Evolutionary conservation across 139 green algal genomes (phyloP).

Genomic region (Diplosphaera chodatii): DNA sequence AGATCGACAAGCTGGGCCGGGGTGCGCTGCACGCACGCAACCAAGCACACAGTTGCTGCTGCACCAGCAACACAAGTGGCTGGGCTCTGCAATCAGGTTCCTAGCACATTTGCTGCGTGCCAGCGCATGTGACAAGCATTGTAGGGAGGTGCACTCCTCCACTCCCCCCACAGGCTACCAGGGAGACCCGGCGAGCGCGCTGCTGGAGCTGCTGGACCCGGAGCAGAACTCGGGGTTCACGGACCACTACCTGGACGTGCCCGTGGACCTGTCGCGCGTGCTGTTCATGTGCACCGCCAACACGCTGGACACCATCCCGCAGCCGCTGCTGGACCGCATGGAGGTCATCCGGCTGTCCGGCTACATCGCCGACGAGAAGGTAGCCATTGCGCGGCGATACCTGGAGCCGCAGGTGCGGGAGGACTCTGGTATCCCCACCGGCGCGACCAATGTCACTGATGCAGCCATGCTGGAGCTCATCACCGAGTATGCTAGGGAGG

Average conservation of each 20-base stretch:
- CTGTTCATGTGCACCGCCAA: conserved; percentile 98
- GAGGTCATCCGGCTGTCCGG: conserved; percentile 78
- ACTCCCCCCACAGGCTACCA: conserved; percentile 14
- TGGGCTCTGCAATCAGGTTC: too few relatives aligned
- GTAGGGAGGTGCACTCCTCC: too few relatives aligned
- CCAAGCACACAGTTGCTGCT: too few relatives aligned
- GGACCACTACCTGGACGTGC: conserved; percentile 97
- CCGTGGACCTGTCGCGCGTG: conserved; percentile 90
- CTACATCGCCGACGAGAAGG: conserved; percentile 94
- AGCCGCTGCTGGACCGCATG: conserved; percentile 94
- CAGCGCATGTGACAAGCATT: too few relatives aligned
- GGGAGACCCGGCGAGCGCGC: conserved; percentile 87
- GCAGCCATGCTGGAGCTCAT: conserved; percentile 75
- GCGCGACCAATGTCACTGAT: conserved; percentile 61
- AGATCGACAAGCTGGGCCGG: conserved; percentile 93
- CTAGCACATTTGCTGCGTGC: too few relatives aligned
- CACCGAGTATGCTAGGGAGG: conserved; percentile 85
- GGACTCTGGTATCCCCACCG: conserved; percentile 65
- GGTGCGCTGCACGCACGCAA: too few relatives aligned
- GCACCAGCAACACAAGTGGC: too few relatives aligned
- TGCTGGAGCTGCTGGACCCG: conserved; percentile 96
- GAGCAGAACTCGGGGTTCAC: conserved; percentile 93
- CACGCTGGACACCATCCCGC: conserved; percentile 91
- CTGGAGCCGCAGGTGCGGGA: conserved; percentile 70
- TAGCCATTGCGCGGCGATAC: conserved; percentile 80